phyloP scores from a whole-genome alignment of 768 basidiomycete genomes.

The Strobilomyces echinocephalus region DNA sequence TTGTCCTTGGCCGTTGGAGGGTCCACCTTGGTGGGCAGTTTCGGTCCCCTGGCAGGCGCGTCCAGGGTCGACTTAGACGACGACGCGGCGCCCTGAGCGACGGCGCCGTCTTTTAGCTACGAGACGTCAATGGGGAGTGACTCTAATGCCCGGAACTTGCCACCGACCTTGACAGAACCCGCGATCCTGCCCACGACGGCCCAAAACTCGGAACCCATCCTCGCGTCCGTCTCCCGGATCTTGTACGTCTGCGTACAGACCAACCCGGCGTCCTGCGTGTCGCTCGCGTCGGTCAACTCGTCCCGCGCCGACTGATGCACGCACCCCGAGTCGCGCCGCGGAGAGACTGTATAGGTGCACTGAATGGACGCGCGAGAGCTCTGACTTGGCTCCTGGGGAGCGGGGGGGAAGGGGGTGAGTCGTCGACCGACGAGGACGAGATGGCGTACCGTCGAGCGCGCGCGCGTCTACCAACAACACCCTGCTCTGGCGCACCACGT shows the following conservation, averaged over 20 bases:
- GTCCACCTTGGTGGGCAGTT: conserved; percentile 11
- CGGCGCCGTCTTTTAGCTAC: conserved; percentile 14
- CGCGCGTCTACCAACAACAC: conserved; percentile 59
- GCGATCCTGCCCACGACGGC: conserved; percentile 41
- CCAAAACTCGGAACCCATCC: conserved; percentile 11
- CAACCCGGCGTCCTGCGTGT: conserved; percentile 41
- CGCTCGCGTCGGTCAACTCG: background rate
- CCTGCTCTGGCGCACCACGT: conserved; percentile 41
- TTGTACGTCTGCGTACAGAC: conserved; percentile 33
- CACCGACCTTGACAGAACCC: conserved; percentile 40
- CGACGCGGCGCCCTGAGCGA: conserved; percentile 25
- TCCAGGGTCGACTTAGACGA: conserved; percentile 43
- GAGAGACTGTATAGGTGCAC: conserved; percentile 71
- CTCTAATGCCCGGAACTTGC: background rate
- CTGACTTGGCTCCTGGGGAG: conserved; percentile 45
- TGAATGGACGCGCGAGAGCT: conserved; percentile 49
- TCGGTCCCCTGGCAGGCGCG: conserved; percentile 16
- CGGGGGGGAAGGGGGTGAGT: background rate
- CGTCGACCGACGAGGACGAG: background rate
- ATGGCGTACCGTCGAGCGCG: conserved; percentile 56
- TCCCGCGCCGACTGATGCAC: background rate
- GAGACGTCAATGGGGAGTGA: background rate
- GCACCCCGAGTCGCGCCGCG: conserved; percentile 52
- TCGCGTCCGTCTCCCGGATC: conserved; percentile 33
- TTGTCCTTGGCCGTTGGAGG: conserved; percentile 22